Evolutionary conservation across 768 basidiomycete species (phyloP).

Genomic region (Collybia sordida): DNA sequence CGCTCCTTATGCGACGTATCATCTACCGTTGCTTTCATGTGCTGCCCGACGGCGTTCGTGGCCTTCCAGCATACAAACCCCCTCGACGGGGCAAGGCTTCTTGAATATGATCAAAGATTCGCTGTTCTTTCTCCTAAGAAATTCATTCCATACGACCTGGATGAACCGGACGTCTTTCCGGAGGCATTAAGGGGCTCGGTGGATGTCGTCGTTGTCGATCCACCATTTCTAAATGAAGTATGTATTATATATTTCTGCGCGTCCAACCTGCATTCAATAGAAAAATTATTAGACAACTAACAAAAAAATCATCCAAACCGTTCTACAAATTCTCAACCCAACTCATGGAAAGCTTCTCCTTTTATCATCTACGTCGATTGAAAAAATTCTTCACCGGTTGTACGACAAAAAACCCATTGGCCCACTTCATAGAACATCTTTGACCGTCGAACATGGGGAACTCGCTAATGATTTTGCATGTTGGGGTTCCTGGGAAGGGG

Average conservation of each 20-base stretch:
- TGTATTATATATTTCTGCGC: slow-evolving; percentile 7
- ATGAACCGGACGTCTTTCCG: slow-evolving; percentile 41
- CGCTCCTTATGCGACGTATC: slow-evolving; percentile 29
- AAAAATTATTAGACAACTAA: slow-evolving; percentile 34
- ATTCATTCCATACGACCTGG: slow-evolving; percentile 43
- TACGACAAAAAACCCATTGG: slow-evolving; percentile 38
- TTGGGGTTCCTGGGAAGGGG: slow-evolving; percentile 44
- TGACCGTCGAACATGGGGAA: slow-evolving; percentile 34
- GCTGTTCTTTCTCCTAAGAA: slow-evolving; percentile 35
- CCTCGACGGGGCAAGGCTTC: slow-evolving; percentile 30
- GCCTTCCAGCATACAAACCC: slow-evolving; percentile 41
- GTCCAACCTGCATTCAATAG: not conserved
- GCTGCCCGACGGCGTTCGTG: slow-evolving; percentile 48
- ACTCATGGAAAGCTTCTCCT: slow-evolving; percentile 35
- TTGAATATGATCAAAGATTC: slow-evolving; percentile 45
- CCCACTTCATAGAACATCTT: slow-evolving; percentile 31
- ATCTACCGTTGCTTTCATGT: slow-evolving; percentile 41
- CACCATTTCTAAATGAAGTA: slow-evolving; percentile 48
- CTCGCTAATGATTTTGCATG: slow-evolving; percentile 43
- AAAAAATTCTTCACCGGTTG: slow-evolving; percentile 28
- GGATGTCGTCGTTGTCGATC: slow-evolving; percentile 42
- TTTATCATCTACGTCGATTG: slow-evolving; percentile 39
- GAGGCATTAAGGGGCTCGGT: slow-evolving; percentile 27
- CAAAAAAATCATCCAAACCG: slow-evolving; percentile 32
- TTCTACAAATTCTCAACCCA: slow-evolving; percentile 39